Evolutionary conservation across 352 stramenopile genomes (phyloP).

Genomic region (Ochromonadaceae sp.): DNA sequence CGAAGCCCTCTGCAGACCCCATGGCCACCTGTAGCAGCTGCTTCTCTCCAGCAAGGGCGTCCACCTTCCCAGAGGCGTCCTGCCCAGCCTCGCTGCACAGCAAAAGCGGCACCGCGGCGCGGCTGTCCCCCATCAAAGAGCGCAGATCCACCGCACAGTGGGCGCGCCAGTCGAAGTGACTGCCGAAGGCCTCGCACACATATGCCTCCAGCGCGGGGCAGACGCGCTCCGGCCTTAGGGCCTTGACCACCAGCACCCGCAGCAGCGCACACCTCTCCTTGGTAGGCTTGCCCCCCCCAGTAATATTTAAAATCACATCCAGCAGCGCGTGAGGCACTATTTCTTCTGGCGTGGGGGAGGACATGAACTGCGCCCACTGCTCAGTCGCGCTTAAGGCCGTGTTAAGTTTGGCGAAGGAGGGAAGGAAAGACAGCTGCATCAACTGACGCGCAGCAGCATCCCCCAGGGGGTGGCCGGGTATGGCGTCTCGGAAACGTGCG

Average conservation of each 20-base stretch:
- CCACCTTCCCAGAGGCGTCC: constrained; percentile 90
- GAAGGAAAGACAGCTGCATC: constrained; percentile 39
- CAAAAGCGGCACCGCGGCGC: constrained; percentile 73
- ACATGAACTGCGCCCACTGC: too few species aligned
- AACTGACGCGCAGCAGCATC: constrained; percentile 25
- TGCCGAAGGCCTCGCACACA: constrained; percentile 56
- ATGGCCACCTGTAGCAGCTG: constrained; percentile 93
- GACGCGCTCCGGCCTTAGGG: constrained; percentile 66
- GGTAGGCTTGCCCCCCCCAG: too few species aligned
- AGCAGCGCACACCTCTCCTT: constrained; percentile 38
- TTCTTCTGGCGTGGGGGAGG: too few species aligned
- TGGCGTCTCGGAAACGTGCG: background rate
- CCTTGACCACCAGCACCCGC: constrained; percentile 54
- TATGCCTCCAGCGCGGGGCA: constrained; percentile 56
- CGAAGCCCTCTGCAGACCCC: constrained; percentile 89
- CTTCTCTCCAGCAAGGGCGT: constrained; percentile 76
- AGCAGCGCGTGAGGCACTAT: too few species aligned
- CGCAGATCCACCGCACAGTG: constrained; percentile 75
- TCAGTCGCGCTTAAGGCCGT: constrained; percentile 45
- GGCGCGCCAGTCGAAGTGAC: constrained; percentile 77
- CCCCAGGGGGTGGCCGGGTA: constrained; percentile 22
- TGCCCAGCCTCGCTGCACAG: constrained; percentile 92
- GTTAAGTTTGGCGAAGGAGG: constrained; percentile 56
- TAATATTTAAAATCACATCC: too few species aligned
- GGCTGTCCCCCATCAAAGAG: constrained; percentile 70